Conservation (phyloP, 2,329 filamentous ascomycete species). For the Nigrospora sphaerica region DNA sequence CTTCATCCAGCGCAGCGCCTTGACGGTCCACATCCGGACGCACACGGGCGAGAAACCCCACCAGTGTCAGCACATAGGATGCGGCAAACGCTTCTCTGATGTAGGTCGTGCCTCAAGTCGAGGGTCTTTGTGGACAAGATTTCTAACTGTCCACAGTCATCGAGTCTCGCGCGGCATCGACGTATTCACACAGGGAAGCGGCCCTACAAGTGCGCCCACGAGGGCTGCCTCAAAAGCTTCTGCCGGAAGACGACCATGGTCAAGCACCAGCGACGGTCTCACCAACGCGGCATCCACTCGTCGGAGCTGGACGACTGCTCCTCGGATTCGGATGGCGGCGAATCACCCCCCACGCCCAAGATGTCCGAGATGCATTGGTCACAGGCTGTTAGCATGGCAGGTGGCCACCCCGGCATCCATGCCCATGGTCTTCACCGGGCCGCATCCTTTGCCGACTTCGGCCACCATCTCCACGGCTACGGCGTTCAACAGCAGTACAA, state of each 20-base stretch:
- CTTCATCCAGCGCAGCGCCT: slow-evolving; percentile 63
- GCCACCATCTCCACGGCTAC: slow-evolving; percentile 40
- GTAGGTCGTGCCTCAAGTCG: slow-evolving; percentile 33
- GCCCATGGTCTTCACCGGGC: slow-evolving; percentile 40
- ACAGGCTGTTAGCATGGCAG: slow-evolving; percentile 28
- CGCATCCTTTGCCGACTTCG: slow-evolving; percentile 48
- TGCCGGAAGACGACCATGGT: slow-evolving; percentile 68
- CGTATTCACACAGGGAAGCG: slow-evolving; percentile 61
- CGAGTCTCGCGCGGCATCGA: slow-evolving; percentile 57
- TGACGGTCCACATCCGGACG: slow-evolving; percentile 64
- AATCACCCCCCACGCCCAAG: slow-evolving; percentile 52
- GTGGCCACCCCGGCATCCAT: slow-evolving; percentile 28
- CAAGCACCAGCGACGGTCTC: slow-evolving; percentile 56
- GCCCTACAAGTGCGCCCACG: slow-evolving; percentile 56
- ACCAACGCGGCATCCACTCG: slow-evolving; percentile 50
- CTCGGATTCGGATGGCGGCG: slow-evolving; percentile 50
- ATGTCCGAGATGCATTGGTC: slow-evolving; percentile 46
- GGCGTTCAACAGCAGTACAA: slow-evolving; percentile 36
- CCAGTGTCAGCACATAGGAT: slow-evolving; percentile 57
- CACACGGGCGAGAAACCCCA: slow-evolving; percentile 69
- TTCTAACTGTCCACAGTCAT: slow-evolving; percentile 44
- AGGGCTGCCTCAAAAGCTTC: slow-evolving; percentile 60
- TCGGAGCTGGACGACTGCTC: slow-evolving; percentile 49
- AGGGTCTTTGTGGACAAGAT: background rate
- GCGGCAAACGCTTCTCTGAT: slow-evolving; percentile 64